A percentile compares a stretch with the other conserved stretches of the same genome.
phyloP scores from a whole-genome alignment of 441 rosid species.

The Pelargonium cotyledonis region DNA sequence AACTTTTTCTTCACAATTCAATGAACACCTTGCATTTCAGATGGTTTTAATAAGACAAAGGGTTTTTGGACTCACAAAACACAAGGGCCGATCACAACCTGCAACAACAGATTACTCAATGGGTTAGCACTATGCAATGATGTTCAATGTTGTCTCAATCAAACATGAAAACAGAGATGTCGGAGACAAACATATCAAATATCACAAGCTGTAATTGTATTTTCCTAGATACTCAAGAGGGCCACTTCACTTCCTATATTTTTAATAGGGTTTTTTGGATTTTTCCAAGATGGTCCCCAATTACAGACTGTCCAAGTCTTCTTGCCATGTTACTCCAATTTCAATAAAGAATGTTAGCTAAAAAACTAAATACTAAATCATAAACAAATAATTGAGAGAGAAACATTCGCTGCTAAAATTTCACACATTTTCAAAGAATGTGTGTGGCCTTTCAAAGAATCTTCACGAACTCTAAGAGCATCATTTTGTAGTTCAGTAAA shows the following conservation, averaged over 20 bases:
- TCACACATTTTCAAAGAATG: conserved; percentile 38
- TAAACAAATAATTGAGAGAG: neutral
- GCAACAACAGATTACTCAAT: conserved; percentile 36
- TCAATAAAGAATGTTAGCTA: conserved; percentile 10
- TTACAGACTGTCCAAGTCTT: conserved; percentile 48
- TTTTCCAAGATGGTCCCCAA: conserved; percentile 42
- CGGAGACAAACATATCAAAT: conserved; percentile 21
- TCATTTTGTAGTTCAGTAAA: neutral
- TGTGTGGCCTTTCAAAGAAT: conserved; percentile 31
- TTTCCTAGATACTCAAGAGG: conserved; percentile 28
- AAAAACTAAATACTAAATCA: neutral
- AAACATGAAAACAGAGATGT: conserved; percentile 24
- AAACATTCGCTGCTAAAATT: conserved; percentile 13
- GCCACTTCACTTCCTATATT: conserved; percentile 10
- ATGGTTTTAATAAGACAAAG: conserved; percentile 18
- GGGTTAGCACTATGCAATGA: conserved; percentile 30
- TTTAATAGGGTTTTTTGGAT: conserved; percentile 30
- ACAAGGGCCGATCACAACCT: conserved; percentile 34
- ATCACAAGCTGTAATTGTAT: conserved; percentile 25
- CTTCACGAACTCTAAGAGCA: conserved; percentile 16
- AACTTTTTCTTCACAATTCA: conserved; percentile 21
- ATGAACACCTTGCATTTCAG: conserved; percentile 13
- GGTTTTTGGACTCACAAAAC: conserved; percentile 21
- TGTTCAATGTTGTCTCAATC: conserved; percentile 27
- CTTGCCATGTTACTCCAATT: conserved; percentile 25